Conservation (phyloP, 331 rosid genomes). For the Stylosanthes scabra region DNA sequence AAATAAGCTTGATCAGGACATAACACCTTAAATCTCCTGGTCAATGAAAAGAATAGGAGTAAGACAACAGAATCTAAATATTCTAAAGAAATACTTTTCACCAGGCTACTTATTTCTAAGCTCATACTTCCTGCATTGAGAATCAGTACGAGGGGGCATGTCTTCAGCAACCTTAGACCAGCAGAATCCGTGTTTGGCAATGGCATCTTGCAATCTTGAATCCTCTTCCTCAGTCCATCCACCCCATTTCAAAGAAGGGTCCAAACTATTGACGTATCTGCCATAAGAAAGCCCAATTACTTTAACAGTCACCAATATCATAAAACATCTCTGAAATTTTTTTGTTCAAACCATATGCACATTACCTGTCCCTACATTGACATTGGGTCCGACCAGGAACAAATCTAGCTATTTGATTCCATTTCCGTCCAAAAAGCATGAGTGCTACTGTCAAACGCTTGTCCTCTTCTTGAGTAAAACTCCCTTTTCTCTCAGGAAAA, state of each 20-base stretch:
- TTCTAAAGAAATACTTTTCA: constrained; percentile 3
- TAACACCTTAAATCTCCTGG: constrained; percentile 88
- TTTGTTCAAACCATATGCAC: neutral
- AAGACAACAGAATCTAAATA: constrained; percentile 4
- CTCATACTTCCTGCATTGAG: constrained; percentile 87
- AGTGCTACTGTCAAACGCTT: constrained; percentile 77
- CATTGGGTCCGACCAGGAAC: constrained; percentile 90
- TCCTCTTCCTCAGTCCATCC: constrained; percentile 92
- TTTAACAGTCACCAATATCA: constrained; percentile 28
- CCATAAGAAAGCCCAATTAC: constrained; percentile 40
- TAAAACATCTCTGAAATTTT: constrained; percentile 23
- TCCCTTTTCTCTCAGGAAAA: constrained; percentile 77
- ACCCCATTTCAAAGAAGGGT: constrained; percentile 79
- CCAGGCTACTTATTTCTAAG: constrained; percentile 10
- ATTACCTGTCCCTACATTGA: constrained; percentile 97
- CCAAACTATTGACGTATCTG: constrained; percentile 88
- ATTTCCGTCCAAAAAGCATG: constrained; percentile 87
- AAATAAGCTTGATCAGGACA: constrained; percentile 71
- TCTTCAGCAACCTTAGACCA: constrained; percentile 95
- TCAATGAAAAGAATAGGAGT: constrained; percentile 32
- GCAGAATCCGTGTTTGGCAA: constrained; percentile 72
- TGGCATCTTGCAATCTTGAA: constrained; percentile 71
- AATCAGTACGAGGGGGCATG: constrained; percentile 87
- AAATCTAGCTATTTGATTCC: constrained; percentile 85
- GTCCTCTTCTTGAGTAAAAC: constrained; percentile 79